Conservation (phyloP, 2,329 filamentous ascomycete genomes). For the Colletotrichum viniferum region DNA sequence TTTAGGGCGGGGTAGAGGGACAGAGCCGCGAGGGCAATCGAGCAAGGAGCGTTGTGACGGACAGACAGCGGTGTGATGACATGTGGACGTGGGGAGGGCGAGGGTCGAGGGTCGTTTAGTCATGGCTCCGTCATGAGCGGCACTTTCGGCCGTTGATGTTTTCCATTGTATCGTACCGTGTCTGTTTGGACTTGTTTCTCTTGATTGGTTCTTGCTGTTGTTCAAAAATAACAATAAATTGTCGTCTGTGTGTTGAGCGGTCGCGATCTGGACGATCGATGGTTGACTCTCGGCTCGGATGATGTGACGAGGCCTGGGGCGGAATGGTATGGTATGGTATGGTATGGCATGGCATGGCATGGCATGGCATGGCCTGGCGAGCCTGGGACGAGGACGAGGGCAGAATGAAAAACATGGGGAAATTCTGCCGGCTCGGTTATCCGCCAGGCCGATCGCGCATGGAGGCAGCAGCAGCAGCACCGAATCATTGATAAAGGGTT, state of each 20-base stretch:
- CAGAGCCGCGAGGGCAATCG: constrained; percentile 6
- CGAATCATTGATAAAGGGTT: not conserved
- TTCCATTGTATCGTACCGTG: not conserved
- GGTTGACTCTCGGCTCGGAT: not conserved
- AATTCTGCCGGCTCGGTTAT: not conserved
- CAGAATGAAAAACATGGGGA: not conserved
- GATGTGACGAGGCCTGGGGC: not conserved
- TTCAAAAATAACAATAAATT: not conserved
- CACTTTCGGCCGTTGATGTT: not conserved
- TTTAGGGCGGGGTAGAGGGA: constrained; percentile 10
- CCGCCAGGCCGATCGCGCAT: not conserved
- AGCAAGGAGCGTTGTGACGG: not conserved
- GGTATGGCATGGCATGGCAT: not conserved
- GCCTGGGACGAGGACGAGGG: not conserved
- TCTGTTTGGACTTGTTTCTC: not conserved
- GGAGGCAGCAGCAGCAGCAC: not conserved
- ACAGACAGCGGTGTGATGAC: constrained; percentile 7
- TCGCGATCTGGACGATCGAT: not conserved
- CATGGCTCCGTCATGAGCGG: not conserved
- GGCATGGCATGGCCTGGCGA: not conserved
- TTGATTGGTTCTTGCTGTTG: not conserved
- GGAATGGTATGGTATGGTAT: not conserved
- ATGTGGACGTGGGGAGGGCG: not conserved
- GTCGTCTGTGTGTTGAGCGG: not conserved
- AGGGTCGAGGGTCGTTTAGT: not conserved